Evolutionary conservation across 306 rosid species (phyloP).

Genomic region (Benincasa hispida): DNA sequence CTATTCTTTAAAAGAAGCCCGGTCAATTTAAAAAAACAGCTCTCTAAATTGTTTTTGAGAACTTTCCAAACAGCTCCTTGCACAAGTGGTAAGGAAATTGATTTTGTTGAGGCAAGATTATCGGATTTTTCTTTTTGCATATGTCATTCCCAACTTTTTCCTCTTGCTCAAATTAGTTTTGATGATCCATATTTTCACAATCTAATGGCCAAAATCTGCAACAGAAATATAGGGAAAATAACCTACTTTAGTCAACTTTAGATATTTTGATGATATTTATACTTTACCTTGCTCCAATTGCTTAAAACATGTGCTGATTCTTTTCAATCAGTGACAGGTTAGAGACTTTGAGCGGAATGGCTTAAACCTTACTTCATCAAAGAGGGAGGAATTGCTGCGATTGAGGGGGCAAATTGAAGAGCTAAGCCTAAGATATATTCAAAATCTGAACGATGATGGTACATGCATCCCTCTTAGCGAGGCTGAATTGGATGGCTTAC

Average conservation of each 20-base stretch:
- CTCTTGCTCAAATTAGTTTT: background rate
- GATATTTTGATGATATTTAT: background rate
- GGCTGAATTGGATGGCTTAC: constrained; percentile 78
- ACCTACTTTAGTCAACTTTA: background rate
- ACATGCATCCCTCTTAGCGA: constrained; percentile 42
- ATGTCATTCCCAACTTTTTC: background rate
- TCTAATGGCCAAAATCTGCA: background rate
- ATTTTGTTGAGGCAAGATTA: background rate
- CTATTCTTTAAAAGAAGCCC: background rate
- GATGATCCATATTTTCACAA: background rate
- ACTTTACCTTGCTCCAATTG: constrained; percentile 1
- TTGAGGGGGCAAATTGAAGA: constrained; percentile 60
- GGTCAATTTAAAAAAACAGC: background rate
- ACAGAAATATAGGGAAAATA: background rate
- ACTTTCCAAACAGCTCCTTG: background rate
- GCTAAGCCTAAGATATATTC: constrained; percentile 58
- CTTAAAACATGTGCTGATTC: constrained; percentile 46
- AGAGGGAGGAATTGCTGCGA: constrained; percentile 73
- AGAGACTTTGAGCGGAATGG: constrained; percentile 92
- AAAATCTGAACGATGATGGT: constrained; percentile 59
- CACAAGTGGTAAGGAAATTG: background rate
- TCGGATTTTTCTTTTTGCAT: background rate
- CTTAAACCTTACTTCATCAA: constrained; percentile 71
- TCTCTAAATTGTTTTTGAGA: background rate
- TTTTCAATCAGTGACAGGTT: constrained; percentile 94